A percentile compares a stretch with the other conserved stretches of the same genome.
phyloP scores from a whole-genome alignment of 768 basidiomycete genomes.

The Lentinula detonsa region DNA sequence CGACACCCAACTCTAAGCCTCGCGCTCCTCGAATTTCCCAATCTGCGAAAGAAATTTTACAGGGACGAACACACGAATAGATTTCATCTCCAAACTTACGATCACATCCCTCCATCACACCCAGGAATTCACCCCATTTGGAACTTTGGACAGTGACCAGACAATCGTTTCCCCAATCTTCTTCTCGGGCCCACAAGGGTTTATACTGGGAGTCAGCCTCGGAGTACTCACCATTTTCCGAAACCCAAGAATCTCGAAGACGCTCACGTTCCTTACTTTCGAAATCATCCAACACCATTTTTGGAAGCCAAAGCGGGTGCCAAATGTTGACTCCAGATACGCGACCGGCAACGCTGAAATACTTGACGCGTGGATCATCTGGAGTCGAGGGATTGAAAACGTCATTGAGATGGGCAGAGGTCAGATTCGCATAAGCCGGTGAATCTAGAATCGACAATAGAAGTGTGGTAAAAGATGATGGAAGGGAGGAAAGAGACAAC shows the following conservation, averaged over 20 bases:
- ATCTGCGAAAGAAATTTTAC: conserved; percentile 29
- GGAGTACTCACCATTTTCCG: conserved; percentile 17
- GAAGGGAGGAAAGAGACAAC: conserved; percentile 58
- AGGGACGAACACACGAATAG: neutral
- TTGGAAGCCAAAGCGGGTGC: conserved; percentile 97
- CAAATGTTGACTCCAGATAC: conserved; percentile 59
- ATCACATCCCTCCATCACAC: conserved; percentile 83
- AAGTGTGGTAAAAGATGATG: conserved; percentile 81
- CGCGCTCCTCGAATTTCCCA: conserved; percentile 92
- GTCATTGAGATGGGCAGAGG: conserved; percentile 71
- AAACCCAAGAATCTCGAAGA: conserved; percentile 31
- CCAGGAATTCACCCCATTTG: conserved; percentile 94
- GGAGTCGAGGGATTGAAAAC: conserved; percentile 83
- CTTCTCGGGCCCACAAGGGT: conserved; percentile 44
- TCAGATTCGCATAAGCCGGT: conserved; percentile 93
- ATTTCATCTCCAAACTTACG: conserved; percentile 31
- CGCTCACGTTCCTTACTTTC: conserved; percentile 55
- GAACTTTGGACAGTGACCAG: conserved; percentile 90
- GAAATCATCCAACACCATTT: conserved; percentile 85
- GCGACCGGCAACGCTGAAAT: conserved; percentile 89
- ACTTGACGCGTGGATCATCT: conserved; percentile 75
- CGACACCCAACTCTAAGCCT: conserved; percentile 65
- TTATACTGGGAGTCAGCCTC: conserved; percentile 10
- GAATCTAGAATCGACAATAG: conserved; percentile 89
- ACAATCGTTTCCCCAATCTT: conserved; percentile 83